Evolutionary conservation across 2,329 filamentous ascomycete species (phyloP).

Genomic region (Pseudogymnoascus sp.): DNA sequence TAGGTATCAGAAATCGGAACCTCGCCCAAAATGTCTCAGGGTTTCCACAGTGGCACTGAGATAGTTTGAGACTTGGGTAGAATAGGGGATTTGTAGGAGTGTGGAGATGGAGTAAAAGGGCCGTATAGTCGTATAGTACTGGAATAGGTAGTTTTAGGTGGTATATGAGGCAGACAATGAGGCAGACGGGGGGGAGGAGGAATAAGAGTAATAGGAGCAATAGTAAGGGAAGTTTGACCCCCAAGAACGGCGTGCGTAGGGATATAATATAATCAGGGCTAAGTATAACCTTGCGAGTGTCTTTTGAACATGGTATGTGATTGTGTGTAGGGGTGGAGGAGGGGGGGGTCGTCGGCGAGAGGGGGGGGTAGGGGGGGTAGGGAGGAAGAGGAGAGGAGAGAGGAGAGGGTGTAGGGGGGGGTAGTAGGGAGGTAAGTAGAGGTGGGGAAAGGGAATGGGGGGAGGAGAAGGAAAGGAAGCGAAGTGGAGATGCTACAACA

Average conservation of each 20-base stretch:
- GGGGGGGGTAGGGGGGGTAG: not conserved
- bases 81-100: not conserved
- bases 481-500: not conserved
- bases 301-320: not conserved
- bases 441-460: not conserved
- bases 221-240: not conserved
- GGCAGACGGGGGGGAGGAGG: no score
- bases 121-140: not conserved
- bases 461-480: not conserved
- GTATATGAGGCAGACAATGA: not conserved
- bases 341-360: not conserved
- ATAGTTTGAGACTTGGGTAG: not conserved
- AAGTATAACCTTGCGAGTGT: not conserved
- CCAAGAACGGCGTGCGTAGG: not conserved
- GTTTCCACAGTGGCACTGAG: not conserved
- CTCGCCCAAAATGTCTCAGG: conserved; percentile 1
- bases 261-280: conserved; percentile 4
- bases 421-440: not conserved
- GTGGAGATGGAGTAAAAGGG: not conserved
- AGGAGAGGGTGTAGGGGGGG: not conserved
- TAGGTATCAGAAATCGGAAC: not conserved
- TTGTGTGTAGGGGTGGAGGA: not conserved
- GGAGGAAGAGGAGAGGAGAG: not conserved
- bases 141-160: not conserved
- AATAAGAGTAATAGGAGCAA: not conserved